These are phyloP conservation scores for Penicillium verrucosum DNA, from an alignment of 2,329 filamentous ascomycete species.

Conservation along the genomic window DNA sequence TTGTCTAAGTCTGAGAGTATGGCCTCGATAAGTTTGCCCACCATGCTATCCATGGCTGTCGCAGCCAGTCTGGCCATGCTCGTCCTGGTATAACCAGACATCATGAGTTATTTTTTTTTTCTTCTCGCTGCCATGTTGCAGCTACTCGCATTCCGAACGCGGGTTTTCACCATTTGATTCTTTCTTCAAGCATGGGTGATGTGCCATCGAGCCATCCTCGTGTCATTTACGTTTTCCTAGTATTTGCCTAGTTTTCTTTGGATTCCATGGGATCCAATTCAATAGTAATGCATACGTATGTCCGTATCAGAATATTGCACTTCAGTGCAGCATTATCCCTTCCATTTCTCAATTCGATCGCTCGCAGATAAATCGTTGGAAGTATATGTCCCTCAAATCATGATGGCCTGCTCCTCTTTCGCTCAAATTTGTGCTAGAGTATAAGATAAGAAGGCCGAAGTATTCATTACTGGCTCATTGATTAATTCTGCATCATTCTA, in stretches of 20 bases:
- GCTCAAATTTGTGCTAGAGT: too few species aligned
- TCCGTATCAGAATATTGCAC: background rate
- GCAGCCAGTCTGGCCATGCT: conserved; percentile 13
- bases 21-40: conserved; percentile 10
- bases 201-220: background rate
- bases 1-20: conserved; percentile 8
- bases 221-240: background rate
- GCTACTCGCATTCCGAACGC: background rate
- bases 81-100: conserved; percentile 6
- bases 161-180: background rate
- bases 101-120: background rate
- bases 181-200: background rate
- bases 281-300: background rate
- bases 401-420: background rate
- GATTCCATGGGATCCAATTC: background rate
- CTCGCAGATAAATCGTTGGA: background rate
- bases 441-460: too few species aligned
- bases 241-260: background rate
- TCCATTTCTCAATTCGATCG: background rate
- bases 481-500: too few species aligned
- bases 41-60: conserved; percentile 12
- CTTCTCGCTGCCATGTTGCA: background rate
- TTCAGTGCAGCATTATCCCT: background rate
- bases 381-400: background rate
- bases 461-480: too few species aligned